phyloP scores from a whole-genome alignment of 73 alveolate species.

The Paramecium octaurelia region DNA sequence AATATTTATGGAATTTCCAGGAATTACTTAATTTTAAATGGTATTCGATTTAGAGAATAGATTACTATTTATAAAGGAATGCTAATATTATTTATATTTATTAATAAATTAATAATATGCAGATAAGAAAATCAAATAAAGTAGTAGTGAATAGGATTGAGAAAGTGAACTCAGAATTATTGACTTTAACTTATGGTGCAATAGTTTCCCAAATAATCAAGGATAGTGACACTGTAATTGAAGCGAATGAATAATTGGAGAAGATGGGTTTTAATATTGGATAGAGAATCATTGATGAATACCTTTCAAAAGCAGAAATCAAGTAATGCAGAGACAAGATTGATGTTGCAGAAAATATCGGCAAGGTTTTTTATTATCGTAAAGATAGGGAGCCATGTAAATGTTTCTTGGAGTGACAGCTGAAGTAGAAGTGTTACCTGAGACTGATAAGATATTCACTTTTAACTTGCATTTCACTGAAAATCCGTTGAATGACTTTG shows the following conservation, averaged over 20 bases:
- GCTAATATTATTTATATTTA: not conserved
- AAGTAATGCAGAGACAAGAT: constrained; percentile 47
- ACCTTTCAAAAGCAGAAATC: constrained; percentile 49
- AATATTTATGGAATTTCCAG: too few species aligned
- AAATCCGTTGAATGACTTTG: constrained; percentile 61
- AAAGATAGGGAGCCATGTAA: constrained; percentile 35
- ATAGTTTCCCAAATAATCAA: constrained; percentile 49
- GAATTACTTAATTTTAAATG: too few species aligned
- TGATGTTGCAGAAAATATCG: constrained; percentile 60
- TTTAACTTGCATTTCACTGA: constrained; percentile 46
- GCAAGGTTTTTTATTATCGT: constrained; percentile 13
- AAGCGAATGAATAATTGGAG: constrained; percentile 58
- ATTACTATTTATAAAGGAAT: not conserved
- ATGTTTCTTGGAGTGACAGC: constrained; percentile 62
- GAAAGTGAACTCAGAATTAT: constrained; percentile 46
- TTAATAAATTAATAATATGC: not conserved
- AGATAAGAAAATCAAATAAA: not conserved
- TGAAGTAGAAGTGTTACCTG: constrained; percentile 49
- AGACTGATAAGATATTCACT: constrained; percentile 33
- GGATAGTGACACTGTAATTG: constrained; percentile 55
- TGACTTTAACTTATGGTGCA: constrained; percentile 61
- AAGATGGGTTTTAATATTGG: constrained; percentile 64
- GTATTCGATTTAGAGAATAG: not conserved
- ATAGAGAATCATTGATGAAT: constrained; percentile 55
- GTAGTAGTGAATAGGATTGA: constrained; percentile 27